Evolutionary conservation across 2,329 filamentous ascomycete species (phyloP).

Genomic region (Davidsoniella virescens): DNA sequence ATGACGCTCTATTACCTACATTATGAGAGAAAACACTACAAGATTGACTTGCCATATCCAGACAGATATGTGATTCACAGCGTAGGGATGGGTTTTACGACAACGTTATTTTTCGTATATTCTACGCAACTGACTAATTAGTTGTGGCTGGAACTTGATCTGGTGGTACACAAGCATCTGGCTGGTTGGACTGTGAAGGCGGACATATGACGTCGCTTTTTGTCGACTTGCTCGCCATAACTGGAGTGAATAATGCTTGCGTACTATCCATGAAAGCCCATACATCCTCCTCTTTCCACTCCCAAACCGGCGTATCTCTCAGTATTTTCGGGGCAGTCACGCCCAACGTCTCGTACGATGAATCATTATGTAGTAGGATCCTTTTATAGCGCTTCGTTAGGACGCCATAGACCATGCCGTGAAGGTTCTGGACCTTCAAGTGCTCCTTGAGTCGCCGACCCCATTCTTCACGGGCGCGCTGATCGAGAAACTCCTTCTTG

Average conservation of each 20-base stretch:
- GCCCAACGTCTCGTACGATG: slow-evolving; percentile 21
- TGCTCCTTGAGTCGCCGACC: slow-evolving; percentile 27
- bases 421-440: slow-evolving; percentile 18
- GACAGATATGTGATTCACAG: too few relatives aligned
- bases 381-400: slow-evolving; percentile 29
- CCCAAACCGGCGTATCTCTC: slow-evolving; percentile 19
- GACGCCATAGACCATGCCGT: slow-evolving; percentile 13
- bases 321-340: slow-evolving; percentile 1
- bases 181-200: too few relatives aligned
- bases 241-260: slow-evolving; percentile 11
- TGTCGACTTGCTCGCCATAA: too few relatives aligned
- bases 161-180: too few relatives aligned
- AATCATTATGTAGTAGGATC: slow-evolving; percentile 31
- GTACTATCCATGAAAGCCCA: slow-evolving; percentile 28
- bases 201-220: too few relatives aligned
- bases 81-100: too few relatives aligned
- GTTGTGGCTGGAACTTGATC: too few relatives aligned
- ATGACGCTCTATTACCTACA: too few relatives aligned
- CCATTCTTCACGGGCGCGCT: slow-evolving; percentile 26
- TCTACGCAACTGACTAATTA: too few relatives aligned
- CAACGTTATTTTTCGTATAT: too few relatives aligned
- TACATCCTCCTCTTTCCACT: slow-evolving; percentile 28
- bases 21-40: too few relatives aligned
- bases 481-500: slow-evolving; percentile 25
- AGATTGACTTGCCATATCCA: too few relatives aligned